These are phyloP conservation scores for Colletotrichum navitas DNA, from an alignment of 2,329 filamentous ascomycete species.

Conservation along the genomic window DNA sequence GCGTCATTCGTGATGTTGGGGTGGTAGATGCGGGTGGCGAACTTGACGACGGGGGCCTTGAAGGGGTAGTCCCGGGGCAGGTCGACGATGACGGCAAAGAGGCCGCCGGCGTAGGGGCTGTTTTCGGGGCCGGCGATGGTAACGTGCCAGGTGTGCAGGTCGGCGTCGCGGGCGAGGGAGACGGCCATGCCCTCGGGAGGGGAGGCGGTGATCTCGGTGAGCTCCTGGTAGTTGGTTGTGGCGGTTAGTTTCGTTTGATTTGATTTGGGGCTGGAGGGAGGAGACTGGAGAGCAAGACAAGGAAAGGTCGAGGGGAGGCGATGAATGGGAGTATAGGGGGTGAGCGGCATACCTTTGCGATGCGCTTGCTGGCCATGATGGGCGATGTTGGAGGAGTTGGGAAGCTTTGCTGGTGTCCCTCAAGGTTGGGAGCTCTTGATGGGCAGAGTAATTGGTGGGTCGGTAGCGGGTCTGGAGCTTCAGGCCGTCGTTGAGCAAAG, in stretches of 20 bases:
- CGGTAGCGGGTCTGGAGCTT: background rate
- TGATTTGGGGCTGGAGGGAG: constrained; percentile 1
- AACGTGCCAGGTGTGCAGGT: constrained; percentile 67
- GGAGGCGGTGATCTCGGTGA: constrained; percentile 61
- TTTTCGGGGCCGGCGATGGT: constrained; percentile 59
- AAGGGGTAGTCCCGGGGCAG: constrained; percentile 90
- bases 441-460: background rate
- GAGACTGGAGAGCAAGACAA: background rate
- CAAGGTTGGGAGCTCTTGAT: constrained; percentile 27
- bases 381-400: constrained; percentile 13
- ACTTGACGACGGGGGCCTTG: constrained; percentile 84
- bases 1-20: constrained; percentile 93
- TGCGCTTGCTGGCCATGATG: constrained; percentile 60
- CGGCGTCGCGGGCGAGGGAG: constrained; percentile 58
- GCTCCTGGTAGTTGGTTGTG: constrained; percentile 59
- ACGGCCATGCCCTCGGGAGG: constrained; percentile 63
- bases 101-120: constrained; percentile 72
- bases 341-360: constrained; percentile 55
- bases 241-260: constrained; percentile 37
- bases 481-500: background rate
- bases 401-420: constrained; percentile 5
- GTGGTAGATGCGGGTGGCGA: constrained; percentile 94
- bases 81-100: constrained; percentile 78
- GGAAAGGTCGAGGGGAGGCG: background rate
- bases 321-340: background rate